phyloP scores from a whole-genome alignment of 306 rosid species.

The Mimosa bimucronata region DNA sequence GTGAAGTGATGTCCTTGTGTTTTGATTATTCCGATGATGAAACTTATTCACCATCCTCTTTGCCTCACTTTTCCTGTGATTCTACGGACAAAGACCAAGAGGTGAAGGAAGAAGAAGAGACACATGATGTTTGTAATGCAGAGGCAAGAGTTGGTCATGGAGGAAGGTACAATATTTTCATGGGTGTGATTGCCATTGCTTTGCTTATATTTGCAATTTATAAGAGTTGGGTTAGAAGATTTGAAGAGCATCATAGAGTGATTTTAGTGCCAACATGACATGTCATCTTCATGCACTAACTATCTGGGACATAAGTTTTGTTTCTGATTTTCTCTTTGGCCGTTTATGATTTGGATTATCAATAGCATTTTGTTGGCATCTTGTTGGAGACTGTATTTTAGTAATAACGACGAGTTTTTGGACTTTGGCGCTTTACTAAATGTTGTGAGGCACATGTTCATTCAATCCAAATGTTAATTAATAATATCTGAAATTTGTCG shows the following conservation, averaged over 20 bases:
- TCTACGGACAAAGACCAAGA: not conserved
- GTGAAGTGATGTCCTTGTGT: constrained; percentile 50
- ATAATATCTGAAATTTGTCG: not conserved
- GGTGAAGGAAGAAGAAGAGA: not conserved
- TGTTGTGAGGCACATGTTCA: not conserved
- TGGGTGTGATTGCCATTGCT: constrained; percentile 38
- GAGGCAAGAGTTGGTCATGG: constrained; percentile 12
- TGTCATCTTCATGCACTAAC: not conserved
- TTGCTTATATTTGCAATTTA: constrained; percentile 41
- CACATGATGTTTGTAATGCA: too few species aligned
- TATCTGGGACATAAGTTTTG: not conserved
- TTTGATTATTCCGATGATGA: constrained; percentile 26
- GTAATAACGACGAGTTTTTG: not conserved
- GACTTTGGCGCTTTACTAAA: not conserved
- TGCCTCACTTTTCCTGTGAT: constrained; percentile 5
- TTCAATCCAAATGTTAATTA: not conserved
- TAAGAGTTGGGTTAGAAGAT: constrained; percentile 25
- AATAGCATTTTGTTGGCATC: not conserved
- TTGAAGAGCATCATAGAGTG: constrained; percentile 13
- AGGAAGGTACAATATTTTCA: constrained; percentile 29
- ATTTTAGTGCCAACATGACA: constrained; percentile 61
- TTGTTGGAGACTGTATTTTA: not conserved
- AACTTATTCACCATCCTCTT: constrained; percentile 33
- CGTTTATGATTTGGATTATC: not conserved
- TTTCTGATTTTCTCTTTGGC: not conserved